A percentile compares a stretch with the other conserved stretches of the same genome.
Evolutionary conservation across 2,329 filamentous ascomycete genomes (phyloP).

Genomic region (Mariannaea sp.): DNA sequence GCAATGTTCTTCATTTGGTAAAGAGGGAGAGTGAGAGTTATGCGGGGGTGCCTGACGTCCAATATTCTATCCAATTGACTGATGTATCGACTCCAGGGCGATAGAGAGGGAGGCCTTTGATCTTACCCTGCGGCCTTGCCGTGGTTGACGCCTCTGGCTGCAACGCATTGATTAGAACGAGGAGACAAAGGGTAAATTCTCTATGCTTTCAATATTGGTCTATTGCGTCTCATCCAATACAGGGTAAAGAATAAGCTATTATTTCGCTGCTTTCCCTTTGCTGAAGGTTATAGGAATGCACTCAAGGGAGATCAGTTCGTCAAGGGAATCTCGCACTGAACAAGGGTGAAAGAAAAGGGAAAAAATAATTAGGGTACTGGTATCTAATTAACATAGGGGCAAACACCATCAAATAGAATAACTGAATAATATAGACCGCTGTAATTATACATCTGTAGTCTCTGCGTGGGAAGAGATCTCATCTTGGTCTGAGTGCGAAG

Average conservation of each 20-base stretch:
- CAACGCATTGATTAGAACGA: too few relatives aligned
- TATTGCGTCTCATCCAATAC: not conserved
- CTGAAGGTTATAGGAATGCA: not conserved
- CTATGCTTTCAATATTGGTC: not conserved
- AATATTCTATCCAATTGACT: conserved; percentile 8
- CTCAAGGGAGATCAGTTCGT: conserved; percentile 9
- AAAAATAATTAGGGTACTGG: too few relatives aligned
- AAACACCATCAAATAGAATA: too few relatives aligned
- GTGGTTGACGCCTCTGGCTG: not conserved
- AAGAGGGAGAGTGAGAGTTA: conserved; percentile 6
- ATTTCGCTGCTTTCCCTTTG: too few relatives aligned
- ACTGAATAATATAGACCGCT: too few relatives aligned
- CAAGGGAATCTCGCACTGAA: too few relatives aligned
- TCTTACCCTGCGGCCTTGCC: not conserved
- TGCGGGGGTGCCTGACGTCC: conserved; percentile 16
- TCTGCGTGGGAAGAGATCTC: too few relatives aligned
- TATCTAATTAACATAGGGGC: too few relatives aligned
- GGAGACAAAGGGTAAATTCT: not conserved
- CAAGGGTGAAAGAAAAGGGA: too few relatives aligned
- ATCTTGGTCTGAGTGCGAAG: too few relatives aligned
- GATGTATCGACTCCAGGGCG: conserved; percentile 3
- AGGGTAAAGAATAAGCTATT: not conserved
- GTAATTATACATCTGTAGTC: too few relatives aligned
- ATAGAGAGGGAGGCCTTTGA: conserved; percentile 1
- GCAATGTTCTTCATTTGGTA: conserved; percentile 11